These are phyloP conservation scores for Ophiostoma piceae DNA, from an alignment of 2,329 filamentous ascomycete species.

Conservation along the genomic window DNA sequence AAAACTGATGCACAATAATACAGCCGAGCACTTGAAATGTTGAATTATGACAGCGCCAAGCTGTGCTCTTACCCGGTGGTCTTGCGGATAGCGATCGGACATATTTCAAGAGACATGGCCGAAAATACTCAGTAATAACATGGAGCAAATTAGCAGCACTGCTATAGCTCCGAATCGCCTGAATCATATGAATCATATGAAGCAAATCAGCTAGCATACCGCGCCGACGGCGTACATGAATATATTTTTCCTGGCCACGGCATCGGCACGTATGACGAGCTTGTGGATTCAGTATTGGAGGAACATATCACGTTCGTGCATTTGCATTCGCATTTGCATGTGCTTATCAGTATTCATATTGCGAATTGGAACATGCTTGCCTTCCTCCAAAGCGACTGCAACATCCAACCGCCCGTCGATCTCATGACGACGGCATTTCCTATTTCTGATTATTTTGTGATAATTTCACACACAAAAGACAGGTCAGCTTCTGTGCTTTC, in stretches of 20 bases:
- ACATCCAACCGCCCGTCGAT: not conserved
- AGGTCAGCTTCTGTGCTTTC: not conserved
- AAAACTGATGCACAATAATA: not conserved
- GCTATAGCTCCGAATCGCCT: not conserved
- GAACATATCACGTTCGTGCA: not conserved
- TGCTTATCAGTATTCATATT: not conserved
- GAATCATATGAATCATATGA: not conserved
- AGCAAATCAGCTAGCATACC: not conserved
- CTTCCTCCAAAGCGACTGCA: not conserved
- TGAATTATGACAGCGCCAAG: not conserved
- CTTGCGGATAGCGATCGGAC: not conserved
- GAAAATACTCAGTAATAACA: not conserved
- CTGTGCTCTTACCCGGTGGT: not conserved
- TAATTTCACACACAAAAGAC: not conserved
- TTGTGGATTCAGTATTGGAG: not conserved
- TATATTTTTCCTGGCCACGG: not conserved
- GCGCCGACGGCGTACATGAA: not conserved
- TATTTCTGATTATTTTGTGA: not conserved
- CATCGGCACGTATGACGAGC: not conserved
- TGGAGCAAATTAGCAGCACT: not conserved
- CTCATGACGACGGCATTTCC: not conserved
- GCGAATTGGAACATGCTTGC: not conserved
- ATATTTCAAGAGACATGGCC: not conserved
- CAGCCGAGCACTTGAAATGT: not conserved
- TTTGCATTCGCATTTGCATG: not conserved